These are phyloP conservation scores for Neodidymelliopsis sp. DNA, from an alignment of 2,329 filamentous ascomycete genomes.

Conservation along the genomic window DNA sequence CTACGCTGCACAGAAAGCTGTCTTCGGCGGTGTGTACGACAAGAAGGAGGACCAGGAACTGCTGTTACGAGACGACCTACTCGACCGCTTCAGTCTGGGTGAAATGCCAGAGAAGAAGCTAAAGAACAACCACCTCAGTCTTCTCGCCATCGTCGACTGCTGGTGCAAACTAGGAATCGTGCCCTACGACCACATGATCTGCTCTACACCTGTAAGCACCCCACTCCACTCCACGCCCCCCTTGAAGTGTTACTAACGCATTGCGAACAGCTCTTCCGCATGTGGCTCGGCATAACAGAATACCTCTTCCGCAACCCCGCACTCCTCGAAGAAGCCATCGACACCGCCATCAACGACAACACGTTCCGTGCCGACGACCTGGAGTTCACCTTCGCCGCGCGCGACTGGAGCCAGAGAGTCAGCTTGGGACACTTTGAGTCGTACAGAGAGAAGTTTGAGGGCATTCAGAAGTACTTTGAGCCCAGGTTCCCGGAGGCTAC, in stretches of 20 bases:
- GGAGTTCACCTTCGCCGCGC: constrained; percentile 96
- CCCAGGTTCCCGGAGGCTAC: constrained; percentile 88
- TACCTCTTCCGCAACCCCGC: constrained; percentile 86
- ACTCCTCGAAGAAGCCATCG: constrained; percentile 83
- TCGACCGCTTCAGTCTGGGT: constrained; percentile 88
- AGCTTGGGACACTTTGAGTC: constrained; percentile 90
- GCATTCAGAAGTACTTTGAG: constrained; percentile 90
- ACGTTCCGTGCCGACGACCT: constrained; percentile 95
- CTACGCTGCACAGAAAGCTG: constrained; percentile 77
- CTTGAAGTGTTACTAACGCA: background rate
- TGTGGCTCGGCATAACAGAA: constrained; percentile 97
- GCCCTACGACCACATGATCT: constrained; percentile 99
- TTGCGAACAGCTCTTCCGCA: constrained; percentile 74
- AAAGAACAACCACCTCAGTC: constrained; percentile 91
- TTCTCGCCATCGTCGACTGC: constrained; percentile 97
- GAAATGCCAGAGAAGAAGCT: constrained; percentile 70
- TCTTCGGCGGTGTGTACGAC: constrained; percentile 65
- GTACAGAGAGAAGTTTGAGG: constrained; percentile 89
- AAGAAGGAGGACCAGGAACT: constrained; percentile 64
- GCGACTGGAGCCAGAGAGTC: constrained; percentile 95
- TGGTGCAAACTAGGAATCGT: constrained; percentile 94
- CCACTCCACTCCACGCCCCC: background rate
- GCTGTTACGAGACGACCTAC: constrained; percentile 77
- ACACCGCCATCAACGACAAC: constrained; percentile 86
- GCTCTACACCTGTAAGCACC: constrained; percentile 84